Evolutionary conservation across 495 filamentous ascomycete species (phyloP), one percentile per base, ranked within the genome.

Genomic region (Lepraria neglecta): DNA sequence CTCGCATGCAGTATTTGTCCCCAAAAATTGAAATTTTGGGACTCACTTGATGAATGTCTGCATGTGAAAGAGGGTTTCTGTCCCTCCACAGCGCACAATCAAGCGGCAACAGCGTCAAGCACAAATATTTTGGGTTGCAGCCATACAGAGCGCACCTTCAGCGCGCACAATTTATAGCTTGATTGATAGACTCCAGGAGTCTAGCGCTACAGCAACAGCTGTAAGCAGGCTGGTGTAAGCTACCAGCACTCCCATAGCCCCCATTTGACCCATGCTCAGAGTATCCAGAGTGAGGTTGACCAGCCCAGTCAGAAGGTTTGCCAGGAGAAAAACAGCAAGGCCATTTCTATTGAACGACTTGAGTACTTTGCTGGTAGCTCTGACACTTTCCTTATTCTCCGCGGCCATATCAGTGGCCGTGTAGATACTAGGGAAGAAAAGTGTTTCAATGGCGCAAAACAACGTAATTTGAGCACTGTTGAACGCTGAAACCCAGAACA

Each of bases 201-300:
- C 88, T 66, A 98, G 74, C 24, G 68, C 78, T 44, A 96, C 71
- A 19, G 91, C 92, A 60, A 87, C 67, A 14, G 67, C 81, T 11
- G 87, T 86, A 33, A 97, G 50, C 7, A 83, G 70, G 2, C 74
- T 78, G 42, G 84, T 83, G 74, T 97, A 97, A 7, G 64, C 84
- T 17, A 87, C 70, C 65, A 98, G 67, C 47, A 96, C 81, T 0
- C 69, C 84, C 85, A 97, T 89, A 4, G 90, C 83, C 50, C 75
- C 68, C 11, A 76, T 64, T 28, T 79, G 77, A 11, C 76, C 77
- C 40, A 87, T 78, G 68, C 91, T 79, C 68, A 97, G 71, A 3
- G 95, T 97, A 47, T 85, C 85, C 14, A 97, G 70, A 27, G 83
- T 87, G 73, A 99, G 72, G 70, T 99, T 97, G 45, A 97, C 88